Evolutionary conservation across 139 green algal species (phyloP).

Genomic region (Ettlia oleoabundans): DNA sequence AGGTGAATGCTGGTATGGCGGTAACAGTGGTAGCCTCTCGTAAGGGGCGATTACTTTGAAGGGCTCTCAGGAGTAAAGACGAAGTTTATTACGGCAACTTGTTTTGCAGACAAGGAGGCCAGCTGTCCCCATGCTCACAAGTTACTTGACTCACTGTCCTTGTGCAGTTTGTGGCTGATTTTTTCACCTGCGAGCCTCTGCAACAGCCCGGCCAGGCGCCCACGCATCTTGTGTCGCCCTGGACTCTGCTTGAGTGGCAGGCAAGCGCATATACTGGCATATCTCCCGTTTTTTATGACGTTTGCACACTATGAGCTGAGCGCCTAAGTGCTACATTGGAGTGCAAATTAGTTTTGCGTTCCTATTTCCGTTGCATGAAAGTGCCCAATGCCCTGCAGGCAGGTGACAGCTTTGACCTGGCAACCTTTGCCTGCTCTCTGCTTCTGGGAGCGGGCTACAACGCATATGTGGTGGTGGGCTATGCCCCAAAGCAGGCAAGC

Average conservation of each 20-base stretch:
- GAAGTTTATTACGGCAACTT: too few species aligned
- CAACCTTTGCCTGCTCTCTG: slow-evolving; percentile 71
- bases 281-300: too few species aligned
- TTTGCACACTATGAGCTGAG: too few species aligned
- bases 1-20: background rate
- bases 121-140: background rate
- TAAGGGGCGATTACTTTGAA: too few species aligned
- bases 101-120: too few species aligned
- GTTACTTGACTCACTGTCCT: background rate
- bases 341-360: too few species aligned
- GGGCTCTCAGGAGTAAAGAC: too few species aligned
- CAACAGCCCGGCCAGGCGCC: slow-evolving; percentile 77
- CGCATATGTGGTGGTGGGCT: slow-evolving; percentile 81
- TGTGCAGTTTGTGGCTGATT: slow-evolving; percentile 82
- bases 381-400: slow-evolving; percentile 44
- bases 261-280: too few species aligned
- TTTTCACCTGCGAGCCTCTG: slow-evolving; percentile 81
- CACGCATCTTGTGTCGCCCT: slow-evolving; percentile 71
- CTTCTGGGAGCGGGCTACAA: slow-evolving; percentile 82
- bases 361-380: too few species aligned
- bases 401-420: slow-evolving; percentile 87
- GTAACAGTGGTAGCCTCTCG: too few species aligned
- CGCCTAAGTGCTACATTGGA: too few species aligned
- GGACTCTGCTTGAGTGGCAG: slow-evolving; percentile 73
- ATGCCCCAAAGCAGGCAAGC: slow-evolving; percentile 46